Evolutionary conservation across 345 rosid species (phyloP).

Genomic region (Salix exigua): DNA sequence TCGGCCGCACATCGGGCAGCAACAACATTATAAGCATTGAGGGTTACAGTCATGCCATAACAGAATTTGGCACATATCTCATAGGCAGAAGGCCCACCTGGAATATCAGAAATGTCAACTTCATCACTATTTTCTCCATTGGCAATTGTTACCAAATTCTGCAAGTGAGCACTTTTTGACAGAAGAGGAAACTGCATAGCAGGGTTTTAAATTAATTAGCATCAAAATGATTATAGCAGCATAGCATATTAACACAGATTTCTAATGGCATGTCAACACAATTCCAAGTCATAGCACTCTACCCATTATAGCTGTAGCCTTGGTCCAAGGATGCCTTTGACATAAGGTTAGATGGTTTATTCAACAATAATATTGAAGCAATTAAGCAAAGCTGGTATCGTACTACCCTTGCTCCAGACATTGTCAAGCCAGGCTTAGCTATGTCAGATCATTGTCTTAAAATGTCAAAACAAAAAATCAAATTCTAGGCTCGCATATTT

Average conservation of each 20-base stretch:
- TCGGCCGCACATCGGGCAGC: constrained; percentile 77
- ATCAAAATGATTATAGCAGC: neutral
- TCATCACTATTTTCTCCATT: constrained; percentile 46
- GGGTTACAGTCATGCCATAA: constrained; percentile 77
- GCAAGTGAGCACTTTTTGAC: constrained; percentile 62
- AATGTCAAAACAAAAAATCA: neutral
- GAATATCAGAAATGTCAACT: constrained; percentile 61
- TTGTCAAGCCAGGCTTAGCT: neutral
- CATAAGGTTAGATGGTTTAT: neutral
- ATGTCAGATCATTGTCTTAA: neutral
- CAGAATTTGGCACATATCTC: constrained; percentile 86
- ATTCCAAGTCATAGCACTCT: neutral
- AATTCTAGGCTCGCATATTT: neutral
- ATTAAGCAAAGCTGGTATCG: neutral
- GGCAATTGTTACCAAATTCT: constrained; percentile 47
- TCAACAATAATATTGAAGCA: neutral
- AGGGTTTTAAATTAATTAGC: constrained; percentile 9
- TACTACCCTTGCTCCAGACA: neutral
- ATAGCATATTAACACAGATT: neutral
- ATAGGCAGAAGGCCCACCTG: constrained; percentile 74
- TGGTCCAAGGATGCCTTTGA: neutral
- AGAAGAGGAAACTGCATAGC: constrained; percentile 75
- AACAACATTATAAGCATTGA: constrained; percentile 71
- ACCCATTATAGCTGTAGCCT: neutral
- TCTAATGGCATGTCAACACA: neutral